Evolutionary conservation across 2,329 filamentous ascomycete species (phyloP).

Genomic region (Fusarium mexicanum): DNA sequence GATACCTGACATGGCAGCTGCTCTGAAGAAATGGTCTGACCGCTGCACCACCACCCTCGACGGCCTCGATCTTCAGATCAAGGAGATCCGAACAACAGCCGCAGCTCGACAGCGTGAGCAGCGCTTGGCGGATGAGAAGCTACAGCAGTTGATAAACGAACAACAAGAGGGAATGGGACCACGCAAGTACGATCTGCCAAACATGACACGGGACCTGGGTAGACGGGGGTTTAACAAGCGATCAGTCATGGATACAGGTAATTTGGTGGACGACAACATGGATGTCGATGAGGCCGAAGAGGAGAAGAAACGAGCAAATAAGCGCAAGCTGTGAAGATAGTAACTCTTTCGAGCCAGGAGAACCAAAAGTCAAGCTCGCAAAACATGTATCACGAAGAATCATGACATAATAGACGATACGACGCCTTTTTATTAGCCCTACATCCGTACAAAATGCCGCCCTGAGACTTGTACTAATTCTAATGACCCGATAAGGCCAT

Average conservation of each 20-base stretch:
- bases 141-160: constrained; percentile 60
- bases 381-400: constrained; percentile 43
- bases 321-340: constrained; percentile 60
- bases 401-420: constrained; percentile 43
- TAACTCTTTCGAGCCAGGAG: neutral
- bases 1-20: constrained; percentile 72
- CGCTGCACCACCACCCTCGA: constrained; percentile 79
- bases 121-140: constrained; percentile 56
- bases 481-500: constrained; percentile 19
- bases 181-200: constrained; percentile 43
- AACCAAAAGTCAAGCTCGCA: neutral
- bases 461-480: constrained; percentile 6
- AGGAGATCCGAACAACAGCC: constrained; percentile 69
- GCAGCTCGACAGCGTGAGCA: constrained; percentile 62
- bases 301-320: constrained; percentile 61
- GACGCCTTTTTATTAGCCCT: constrained; percentile 35
- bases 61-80: constrained; percentile 81
- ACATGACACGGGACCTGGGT: constrained; percentile 38
- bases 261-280: constrained; percentile 60
- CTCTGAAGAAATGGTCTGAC: constrained; percentile 78
- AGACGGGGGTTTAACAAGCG: constrained; percentile 47
- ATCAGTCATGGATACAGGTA: constrained; percentile 55
- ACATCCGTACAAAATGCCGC: constrained; percentile 33
- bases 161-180: constrained; percentile 53
- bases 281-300: constrained; percentile 66